phyloP scores from a whole-genome alignment of 768 basidiomycete species.

The Crassisporium funariophilum region DNA sequence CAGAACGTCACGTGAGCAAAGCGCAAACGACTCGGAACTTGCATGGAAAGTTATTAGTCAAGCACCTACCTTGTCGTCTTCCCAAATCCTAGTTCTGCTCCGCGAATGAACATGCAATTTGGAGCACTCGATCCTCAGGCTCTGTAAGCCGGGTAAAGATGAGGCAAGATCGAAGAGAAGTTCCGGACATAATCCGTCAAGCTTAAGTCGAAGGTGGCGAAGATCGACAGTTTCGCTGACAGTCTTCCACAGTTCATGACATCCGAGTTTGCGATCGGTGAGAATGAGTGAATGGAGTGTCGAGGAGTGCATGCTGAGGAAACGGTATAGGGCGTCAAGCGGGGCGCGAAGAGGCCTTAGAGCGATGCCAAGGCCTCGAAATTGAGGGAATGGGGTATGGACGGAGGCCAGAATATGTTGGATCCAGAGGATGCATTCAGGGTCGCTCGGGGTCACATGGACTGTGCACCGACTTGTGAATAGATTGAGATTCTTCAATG shows the following conservation, averaged over 20 bases:
- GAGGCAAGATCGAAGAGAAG: constrained; percentile 12
- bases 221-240: not conserved
- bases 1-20: not conserved
- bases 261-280: constrained; percentile 36
- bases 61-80: not conserved
- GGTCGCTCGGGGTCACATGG: constrained; percentile 20
- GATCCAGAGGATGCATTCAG: constrained; percentile 43
- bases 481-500: constrained; percentile 38
- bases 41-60: not conserved
- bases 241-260: constrained; percentile 31
- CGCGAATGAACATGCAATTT: not conserved
- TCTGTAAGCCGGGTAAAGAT: constrained; percentile 12
- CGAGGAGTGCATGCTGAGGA: constrained; percentile 30
- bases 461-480: constrained; percentile 28
- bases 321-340: constrained; percentile 27
- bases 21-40: not conserved
- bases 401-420: constrained; percentile 35
- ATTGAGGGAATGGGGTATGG: constrained; percentile 29
- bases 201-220: constrained; percentile 11
- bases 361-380: constrained; percentile 35
- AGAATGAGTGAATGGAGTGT: constrained; percentile 36
- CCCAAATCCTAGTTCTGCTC: not conserved
- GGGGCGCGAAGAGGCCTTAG: constrained; percentile 42
- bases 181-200: constrained; percentile 10
- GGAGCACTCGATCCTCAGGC: constrained; percentile 15